A percentile compares a stretch with the other conserved stretches of the same genome.
Evolutionary conservation across 352 stramenopile genomes (phyloP).

Genomic region (Globisporangium uncinulatum): DNA sequence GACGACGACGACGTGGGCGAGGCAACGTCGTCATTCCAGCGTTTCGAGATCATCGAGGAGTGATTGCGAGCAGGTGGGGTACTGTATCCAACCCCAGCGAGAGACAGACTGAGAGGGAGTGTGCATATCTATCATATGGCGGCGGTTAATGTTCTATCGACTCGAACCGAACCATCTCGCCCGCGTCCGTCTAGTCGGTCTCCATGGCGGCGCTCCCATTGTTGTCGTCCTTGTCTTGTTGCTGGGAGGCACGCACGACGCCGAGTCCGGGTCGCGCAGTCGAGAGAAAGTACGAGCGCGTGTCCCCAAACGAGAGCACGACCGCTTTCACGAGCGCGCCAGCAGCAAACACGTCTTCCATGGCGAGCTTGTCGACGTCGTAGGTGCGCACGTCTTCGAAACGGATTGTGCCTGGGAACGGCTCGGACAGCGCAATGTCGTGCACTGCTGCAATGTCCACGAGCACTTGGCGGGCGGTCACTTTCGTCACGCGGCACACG

Average conservation of each 20-base stretch:
- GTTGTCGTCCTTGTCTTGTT: slow-evolving; percentile 17
- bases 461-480: slow-evolving; percentile 66
- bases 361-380: slow-evolving; percentile 76
- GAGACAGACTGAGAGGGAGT: not conserved
- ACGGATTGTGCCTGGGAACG: slow-evolving; percentile 73
- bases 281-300: slow-evolving; percentile 80
- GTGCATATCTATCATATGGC: not conserved
- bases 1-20: slow-evolving; percentile 4
- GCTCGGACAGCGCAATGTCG: slow-evolving; percentile 68
- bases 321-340: slow-evolving; percentile 68
- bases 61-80: slow-evolving; percentile 1
- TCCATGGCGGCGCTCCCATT: slow-evolving; percentile 32
- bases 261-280: slow-evolving; percentile 67
- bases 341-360: slow-evolving; percentile 71
- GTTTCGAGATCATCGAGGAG: slow-evolving; percentile 54
- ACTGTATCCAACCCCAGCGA: too few relatives aligned
- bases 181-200: slow-evolving; percentile 9
- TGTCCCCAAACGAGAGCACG: slow-evolving; percentile 84
- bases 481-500: slow-evolving; percentile 58
- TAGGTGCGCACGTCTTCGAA: slow-evolving; percentile 74
- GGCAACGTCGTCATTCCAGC: slow-evolving; percentile 24
- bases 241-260: slow-evolving; percentile 36
- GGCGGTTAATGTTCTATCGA: not conserved
- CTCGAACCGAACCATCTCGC: too few relatives aligned
- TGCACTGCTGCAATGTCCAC: slow-evolving; percentile 73